Evolutionary conservation across 345 rosid species (phyloP).

Genomic region (Lagerstroemia speciosa): DNA sequence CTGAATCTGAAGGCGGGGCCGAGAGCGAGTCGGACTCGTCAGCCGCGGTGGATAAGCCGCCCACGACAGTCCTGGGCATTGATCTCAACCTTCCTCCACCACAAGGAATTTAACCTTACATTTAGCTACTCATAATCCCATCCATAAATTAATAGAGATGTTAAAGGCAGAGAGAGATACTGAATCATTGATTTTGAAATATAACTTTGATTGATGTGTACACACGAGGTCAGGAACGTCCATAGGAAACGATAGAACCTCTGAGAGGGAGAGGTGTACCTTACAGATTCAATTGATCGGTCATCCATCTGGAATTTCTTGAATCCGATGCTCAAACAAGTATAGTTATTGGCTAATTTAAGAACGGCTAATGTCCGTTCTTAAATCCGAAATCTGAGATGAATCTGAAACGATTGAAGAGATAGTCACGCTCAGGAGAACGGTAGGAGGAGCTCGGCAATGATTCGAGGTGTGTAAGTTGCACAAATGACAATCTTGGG

Average conservation of each 20-base stretch:
- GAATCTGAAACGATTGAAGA: not conserved
- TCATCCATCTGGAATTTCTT: not conserved
- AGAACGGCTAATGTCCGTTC: not conserved
- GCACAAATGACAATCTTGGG: not conserved
- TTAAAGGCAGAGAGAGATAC: too few species aligned
- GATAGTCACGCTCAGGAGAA: not conserved
- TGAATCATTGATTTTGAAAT: not conserved
- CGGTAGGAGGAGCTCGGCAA: not conserved
- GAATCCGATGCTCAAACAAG: not conserved
- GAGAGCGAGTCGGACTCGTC: slow-evolving; percentile 36
- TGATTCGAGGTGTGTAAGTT: not conserved
- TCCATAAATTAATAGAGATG: too few species aligned
- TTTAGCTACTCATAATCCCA: too few species aligned
- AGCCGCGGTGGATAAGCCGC: slow-evolving; percentile 31
- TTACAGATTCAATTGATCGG: not conserved
- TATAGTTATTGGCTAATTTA: too few species aligned
- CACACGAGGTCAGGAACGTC: not conserved
- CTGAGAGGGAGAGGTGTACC: not conserved
- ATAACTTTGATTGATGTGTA: not conserved
- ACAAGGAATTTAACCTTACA: slow-evolving; percentile 38
- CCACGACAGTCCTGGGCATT: slow-evolving; percentile 22
- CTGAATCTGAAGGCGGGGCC: slow-evolving; percentile 20
- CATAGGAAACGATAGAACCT: too few species aligned
- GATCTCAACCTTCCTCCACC: slow-evolving; percentile 76
- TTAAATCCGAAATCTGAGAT: too few species aligned